Evolutionary conservation across 2,329 filamentous ascomycete genomes (phyloP), one percentile per base, ranked within the genome.

Genomic region (Didymella exigua): DNA sequence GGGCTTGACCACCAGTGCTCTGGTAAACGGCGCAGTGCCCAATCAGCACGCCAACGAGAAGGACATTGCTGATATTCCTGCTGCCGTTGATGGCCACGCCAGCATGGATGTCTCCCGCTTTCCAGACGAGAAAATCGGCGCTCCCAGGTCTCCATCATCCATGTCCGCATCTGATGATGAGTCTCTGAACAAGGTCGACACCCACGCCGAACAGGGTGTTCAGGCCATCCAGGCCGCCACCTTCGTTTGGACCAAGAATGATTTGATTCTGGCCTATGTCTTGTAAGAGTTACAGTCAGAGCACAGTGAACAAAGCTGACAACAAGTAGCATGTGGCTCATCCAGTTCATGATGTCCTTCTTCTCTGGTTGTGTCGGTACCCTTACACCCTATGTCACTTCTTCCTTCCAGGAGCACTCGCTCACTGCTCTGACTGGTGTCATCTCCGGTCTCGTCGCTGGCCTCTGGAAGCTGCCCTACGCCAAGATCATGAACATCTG

Each of bases 281-380:
- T 59, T 66, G 70, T 72, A 60, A 54, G 68, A 18, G 60, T 23
- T 3, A 16, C 5, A 8, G 14, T 3, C 1, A 14, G 5, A 24
- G 5, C 1, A 8, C 1, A 9, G 9, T 7, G 11, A 45, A n/a
- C 6, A 4, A 18, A 27, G 34, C 60, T 70, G 48, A 71, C 55
- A 29, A 4, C 8, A 1, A 2, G 7, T 34, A 72, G 70, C 26
- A 67, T 73, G 60, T 73, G 70, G 70, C 34, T 61, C 46, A 78
- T 78, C 33, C 75, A 81, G 21, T 82, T 78, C 66, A 76, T 80
- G 63, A 81, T 82, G 50, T 77, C 77, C 19, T 71, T 81, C 51
- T 71, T 79, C 46, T 70, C 77, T 40, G 73, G 74, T 43, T 74
- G 75, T 30, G 74, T 77, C 24, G 71, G 71, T 46, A 78, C 76